Evolutionary conservation across 331 rosid species (phyloP).

Genomic region (Rosa hybrid): DNA sequence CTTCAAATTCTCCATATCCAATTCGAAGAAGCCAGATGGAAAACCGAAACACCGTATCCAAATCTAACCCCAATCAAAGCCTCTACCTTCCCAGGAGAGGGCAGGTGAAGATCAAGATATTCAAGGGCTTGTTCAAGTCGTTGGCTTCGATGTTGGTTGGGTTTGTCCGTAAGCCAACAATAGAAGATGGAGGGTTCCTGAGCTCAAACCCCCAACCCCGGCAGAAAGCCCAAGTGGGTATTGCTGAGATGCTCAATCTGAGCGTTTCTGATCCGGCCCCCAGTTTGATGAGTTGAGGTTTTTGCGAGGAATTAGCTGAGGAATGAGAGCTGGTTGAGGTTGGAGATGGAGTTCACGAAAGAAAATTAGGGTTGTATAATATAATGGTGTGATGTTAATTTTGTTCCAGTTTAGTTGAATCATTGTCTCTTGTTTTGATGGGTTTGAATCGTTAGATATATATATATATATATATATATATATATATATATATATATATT

Average conservation of each 20-base stretch:
- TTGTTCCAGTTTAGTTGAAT: neutral
- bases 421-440: neutral
- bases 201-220: slow-evolving; percentile 36
- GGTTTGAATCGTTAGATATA: neutral
- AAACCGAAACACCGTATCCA: neutral
- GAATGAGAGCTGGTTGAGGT: neutral
- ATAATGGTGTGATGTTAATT: neutral
- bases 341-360: too few species aligned
- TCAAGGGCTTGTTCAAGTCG: slow-evolving; percentile 17
- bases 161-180: neutral
- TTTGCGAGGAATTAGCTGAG: neutral
- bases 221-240: slow-evolving; percentile 31
- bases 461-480: too few species aligned
- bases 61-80: neutral
- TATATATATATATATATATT: too few species aligned
- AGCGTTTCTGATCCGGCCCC: neutral
- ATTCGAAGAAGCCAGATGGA: neutral
- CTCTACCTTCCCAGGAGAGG: slow-evolving; percentile 34
- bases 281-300: neutral
- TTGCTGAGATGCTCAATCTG: slow-evolving; percentile 22
- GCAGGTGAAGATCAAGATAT: slow-evolving; percentile 16
- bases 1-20: neutral
- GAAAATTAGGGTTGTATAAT: neutral
- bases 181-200: slow-evolving; percentile 16
- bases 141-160: neutral